A percentile compares a stretch with the other conserved stretches of the same genome.
These are phyloP conservation scores for Serendipita sp. DNA, from an alignment of 768 basidiomycete genomes.

Conservation along the genomic window DNA sequence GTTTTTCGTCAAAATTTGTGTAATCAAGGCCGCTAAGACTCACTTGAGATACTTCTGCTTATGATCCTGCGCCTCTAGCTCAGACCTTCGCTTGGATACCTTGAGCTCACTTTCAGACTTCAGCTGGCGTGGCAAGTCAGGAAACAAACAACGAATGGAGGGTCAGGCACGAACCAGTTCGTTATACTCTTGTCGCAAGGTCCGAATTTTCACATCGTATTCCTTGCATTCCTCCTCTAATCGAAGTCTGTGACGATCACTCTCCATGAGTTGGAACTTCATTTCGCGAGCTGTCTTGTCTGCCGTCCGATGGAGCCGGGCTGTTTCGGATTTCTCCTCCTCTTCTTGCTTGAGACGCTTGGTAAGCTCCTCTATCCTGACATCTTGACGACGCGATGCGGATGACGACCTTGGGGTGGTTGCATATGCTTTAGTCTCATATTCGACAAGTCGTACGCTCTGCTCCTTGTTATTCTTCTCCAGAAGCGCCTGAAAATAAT, in stretches of 20 bases:
- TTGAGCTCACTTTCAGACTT: constrained; percentile 40
- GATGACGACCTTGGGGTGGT: constrained; percentile 33
- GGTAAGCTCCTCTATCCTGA: constrained; percentile 56
- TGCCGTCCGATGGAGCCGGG: constrained; percentile 23
- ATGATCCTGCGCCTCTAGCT: constrained; percentile 58
- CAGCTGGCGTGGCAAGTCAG: not conserved
- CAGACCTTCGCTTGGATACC: constrained; percentile 56
- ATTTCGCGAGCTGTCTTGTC: constrained; percentile 37
- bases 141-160: constrained; percentile 41
- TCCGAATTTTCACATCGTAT: constrained; percentile 42
- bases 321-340: constrained; percentile 27
- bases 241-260: constrained; percentile 42
- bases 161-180: constrained; percentile 32
- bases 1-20: constrained; percentile 5
- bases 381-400: constrained; percentile 45
- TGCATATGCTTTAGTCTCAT: constrained; percentile 62
- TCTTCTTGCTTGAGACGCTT: constrained; percentile 39
- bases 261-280: constrained; percentile 39
- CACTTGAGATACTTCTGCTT: constrained; percentile 56
- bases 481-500: constrained; percentile 42
- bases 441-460: constrained; percentile 65
- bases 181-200: constrained; percentile 45
- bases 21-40: constrained; percentile 15
- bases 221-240: constrained; percentile 49
- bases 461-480: constrained; percentile 79